Evolutionary conservation across 768 basidiomycete species (phyloP), one percentile per base, ranked within the genome.

Genomic region (Podaxis sp.): DNA sequence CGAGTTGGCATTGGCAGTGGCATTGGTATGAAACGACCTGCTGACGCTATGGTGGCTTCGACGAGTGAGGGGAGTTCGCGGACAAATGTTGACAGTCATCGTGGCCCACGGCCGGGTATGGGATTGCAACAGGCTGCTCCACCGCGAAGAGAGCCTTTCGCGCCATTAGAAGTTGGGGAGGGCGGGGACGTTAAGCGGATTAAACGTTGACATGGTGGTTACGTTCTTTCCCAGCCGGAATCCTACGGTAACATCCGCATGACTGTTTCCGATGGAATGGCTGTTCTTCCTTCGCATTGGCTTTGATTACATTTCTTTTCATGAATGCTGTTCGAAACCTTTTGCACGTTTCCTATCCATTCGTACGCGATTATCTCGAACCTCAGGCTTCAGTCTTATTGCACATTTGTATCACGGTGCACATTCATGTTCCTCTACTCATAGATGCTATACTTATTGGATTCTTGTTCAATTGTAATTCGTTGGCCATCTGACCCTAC

Each of bases 171-270:
- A 30, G 63, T 77, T 44, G 74, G 70, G 9, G 75, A 77, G 15
- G 70, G 76, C 51, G 79, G 76, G 22, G 80, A 81, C 59, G 69
- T 77, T 49, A 87, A 87, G 70, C 75, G 84, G 48, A 22, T 77
- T 53, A 77, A 72, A 66, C 73, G 74, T 62, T 82, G 70, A 77
- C 52, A 8, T 51, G 28, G 52, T 28, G 44, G 19, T 17, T 19
- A 36, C 52, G 13, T 52, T 53, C 5, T 22, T 12, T 30, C n/a
- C 19, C 15, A 13, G 39, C 19, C 46, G n/a, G 44, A 48, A n/a
- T 19, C 22, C 30, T 22, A 49, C 17, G 42, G 30, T 22, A 28
- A 49, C 40, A 48, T 49, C 22, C 19, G 24, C 11, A 59, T 28
- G 58, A 33, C 44, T 57, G 13, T 24, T 36, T 59, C 39, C 52